Evolutionary conservation across 2,329 filamentous ascomycete species (phyloP).

Genomic region (Apiospora marii): DNA sequence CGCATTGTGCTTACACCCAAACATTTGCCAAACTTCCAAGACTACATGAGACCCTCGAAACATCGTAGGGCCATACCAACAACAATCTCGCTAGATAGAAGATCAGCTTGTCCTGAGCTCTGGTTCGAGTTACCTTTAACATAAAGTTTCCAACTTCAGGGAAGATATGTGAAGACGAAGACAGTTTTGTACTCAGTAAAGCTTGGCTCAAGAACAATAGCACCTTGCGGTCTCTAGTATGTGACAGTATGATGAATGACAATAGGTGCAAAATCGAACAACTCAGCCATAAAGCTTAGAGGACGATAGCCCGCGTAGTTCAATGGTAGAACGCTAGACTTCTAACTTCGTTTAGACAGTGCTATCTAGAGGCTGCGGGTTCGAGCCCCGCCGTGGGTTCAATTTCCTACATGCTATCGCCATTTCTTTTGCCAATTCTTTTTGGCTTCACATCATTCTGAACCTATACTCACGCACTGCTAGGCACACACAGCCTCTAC

Average conservation of each 20-base stretch:
- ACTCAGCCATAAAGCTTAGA: too few relatives aligned
- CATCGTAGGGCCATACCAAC: neutral
- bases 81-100: neutral
- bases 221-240: neutral
- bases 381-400: constrained; percentile 23
- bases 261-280: neutral
- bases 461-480: too few relatives aligned
- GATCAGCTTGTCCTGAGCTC: too few relatives aligned
- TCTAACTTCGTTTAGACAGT: neutral
- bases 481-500: too few relatives aligned
- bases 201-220: neutral
- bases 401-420: neutral
- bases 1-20: neutral
- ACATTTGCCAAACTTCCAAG: neutral
- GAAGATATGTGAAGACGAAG: neutral
- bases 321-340: neutral
- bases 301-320: neutral
- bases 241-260: accelerated
- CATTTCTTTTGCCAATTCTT: neutral
- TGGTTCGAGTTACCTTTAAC: too few relatives aligned
- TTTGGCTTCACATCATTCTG: too few relatives aligned
- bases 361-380: constrained; percentile 20
- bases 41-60: neutral
- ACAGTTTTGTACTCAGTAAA: neutral
- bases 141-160: too few relatives aligned